Evolutionary conservation across 352 stramenopile genomes (phyloP).

Genomic region (Phytopythium aichiense): DNA sequence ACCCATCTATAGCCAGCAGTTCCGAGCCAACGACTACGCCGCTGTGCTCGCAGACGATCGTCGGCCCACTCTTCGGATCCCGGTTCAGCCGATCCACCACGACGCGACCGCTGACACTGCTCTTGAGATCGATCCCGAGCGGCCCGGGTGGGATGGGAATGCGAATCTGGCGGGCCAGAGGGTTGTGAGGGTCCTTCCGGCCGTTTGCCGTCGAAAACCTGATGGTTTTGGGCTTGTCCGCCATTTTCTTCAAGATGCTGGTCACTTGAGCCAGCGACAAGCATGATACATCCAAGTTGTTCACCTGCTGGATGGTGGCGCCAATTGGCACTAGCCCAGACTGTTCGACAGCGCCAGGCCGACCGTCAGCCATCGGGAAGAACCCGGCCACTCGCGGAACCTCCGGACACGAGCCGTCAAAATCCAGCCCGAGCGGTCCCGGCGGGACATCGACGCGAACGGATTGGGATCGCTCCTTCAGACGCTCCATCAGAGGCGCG

Average conservation of each 20-base stretch:
- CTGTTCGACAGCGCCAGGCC: slow-evolving; percentile 26
- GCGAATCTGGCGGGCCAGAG: slow-evolving; percentile 24
- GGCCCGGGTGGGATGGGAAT: slow-evolving; percentile 38
- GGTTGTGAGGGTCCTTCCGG: slow-evolving; percentile 6
- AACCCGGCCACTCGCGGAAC: slow-evolving; percentile 35
- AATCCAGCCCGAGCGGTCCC: slow-evolving; percentile 44
- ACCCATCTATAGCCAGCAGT: slow-evolving; percentile 47
- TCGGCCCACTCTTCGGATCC: slow-evolving; percentile 26
- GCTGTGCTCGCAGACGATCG: slow-evolving; percentile 32
- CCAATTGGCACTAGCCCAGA: slow-evolving; percentile 30
- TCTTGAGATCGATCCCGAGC: slow-evolving; percentile 53
- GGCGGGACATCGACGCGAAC: slow-evolving; percentile 22
- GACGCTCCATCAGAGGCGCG: slow-evolving; percentile 17
- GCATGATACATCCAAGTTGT: slow-evolving; percentile 53
- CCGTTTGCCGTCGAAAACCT: slow-evolving; percentile 16
- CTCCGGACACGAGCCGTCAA: slow-evolving; percentile 27
- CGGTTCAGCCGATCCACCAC: slow-evolving; percentile 43
- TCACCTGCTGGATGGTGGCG: slow-evolving; percentile 37
- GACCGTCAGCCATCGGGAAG: slow-evolving; percentile 25
- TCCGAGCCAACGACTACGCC: slow-evolving; percentile 44
- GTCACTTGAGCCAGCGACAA: slow-evolving; percentile 31
- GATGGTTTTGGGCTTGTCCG: slow-evolving; percentile 32
- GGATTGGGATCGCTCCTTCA: slow-evolving; percentile 13
- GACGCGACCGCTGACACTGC: slow-evolving; percentile 29
- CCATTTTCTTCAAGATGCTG: slow-evolving; percentile 44